phyloP scores from a whole-genome alignment of 495 filamentous ascomycete species.

The Aspergillus homomorphus region DNA sequence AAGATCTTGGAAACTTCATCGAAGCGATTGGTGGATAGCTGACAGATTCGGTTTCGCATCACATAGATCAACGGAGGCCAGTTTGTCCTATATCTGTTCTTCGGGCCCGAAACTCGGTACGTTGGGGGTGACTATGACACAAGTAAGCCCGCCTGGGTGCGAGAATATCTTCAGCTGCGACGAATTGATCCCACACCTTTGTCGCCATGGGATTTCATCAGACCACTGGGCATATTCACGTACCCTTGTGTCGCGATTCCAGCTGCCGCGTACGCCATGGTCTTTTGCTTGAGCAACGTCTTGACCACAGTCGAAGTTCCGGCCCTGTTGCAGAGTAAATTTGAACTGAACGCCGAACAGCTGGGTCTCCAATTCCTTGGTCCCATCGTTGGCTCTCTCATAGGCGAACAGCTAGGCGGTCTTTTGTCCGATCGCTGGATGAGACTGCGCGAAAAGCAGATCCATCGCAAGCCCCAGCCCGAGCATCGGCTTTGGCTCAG shows the following conservation, averaged over 20 bases:
- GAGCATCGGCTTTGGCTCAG: constrained; percentile 54
- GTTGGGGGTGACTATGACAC: constrained; percentile 27
- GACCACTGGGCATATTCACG: constrained; percentile 38
- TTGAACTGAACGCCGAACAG: constrained; percentile 50
- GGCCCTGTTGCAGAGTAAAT: constrained; percentile 48
- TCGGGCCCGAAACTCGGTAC: constrained; percentile 56
- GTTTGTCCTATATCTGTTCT: constrained; percentile 50
- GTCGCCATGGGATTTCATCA: constrained; percentile 42
- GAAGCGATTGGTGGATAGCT: constrained; percentile 17
- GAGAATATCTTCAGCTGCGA: constrained; percentile 39
- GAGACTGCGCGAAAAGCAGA: constrained; percentile 28
- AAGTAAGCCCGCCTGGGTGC: constrained; percentile 26
- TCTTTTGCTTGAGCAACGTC: constrained; percentile 50
- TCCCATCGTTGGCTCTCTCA: constrained; percentile 51
- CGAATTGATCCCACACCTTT: constrained; percentile 51
- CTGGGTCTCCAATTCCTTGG: constrained; percentile 53
- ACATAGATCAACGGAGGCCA: constrained; percentile 50
- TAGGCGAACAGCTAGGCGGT: constrained; percentile 57
- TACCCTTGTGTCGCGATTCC: constrained; percentile 46
- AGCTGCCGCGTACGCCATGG: constrained; percentile 48
- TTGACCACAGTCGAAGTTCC: constrained; percentile 52
- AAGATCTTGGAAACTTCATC: not conserved
- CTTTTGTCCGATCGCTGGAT: constrained; percentile 52
- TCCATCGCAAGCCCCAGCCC: constrained; percentile 28
- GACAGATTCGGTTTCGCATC: not conserved